Base-by-base conservation (phyloP, 1,139 yeast genomes). In the Taiozyma onychis region DNA sequence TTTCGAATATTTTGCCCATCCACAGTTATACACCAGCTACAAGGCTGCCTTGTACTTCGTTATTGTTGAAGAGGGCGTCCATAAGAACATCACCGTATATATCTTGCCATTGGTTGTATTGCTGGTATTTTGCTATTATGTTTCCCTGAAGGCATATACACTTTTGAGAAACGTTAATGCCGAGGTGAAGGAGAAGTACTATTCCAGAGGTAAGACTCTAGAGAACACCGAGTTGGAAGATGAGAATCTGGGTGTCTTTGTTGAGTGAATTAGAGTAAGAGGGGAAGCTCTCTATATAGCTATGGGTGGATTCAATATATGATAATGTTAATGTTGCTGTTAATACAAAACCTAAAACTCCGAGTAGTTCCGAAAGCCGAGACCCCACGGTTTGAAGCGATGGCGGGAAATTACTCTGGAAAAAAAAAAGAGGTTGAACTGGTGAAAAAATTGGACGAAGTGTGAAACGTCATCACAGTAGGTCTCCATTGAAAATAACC, bases 191-290 rank as follows among this genome's bases (percentile, higher is more conserved):
- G 80, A 80, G 52, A 83, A 81, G 57, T 74, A 75, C 54, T 85
- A 81, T 57, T 81, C 81, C 11, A 76, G 75, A 52, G 88, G 87
- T 1, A 77, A 82, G 59, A 78, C 84, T 2, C 71, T 85, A 49
- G 80, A 81, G 53, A 85, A 83, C 61, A 69, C 76, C 39, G 75
- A 74, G 26, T 62, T 60, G 6, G 61, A 59, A 24, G 58, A 54
- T n/a, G 49, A 41, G 22, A 27, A 13, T n/a, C 22, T 27, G 6
- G 37, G 18, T 32, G 18, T 37, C 24, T 37, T 3, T 37, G 24
- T 18, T 9, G 14, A 37, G 18, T 37, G 24, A 35, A 10, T 11
- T 3, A 13, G 34, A 30, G 13, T 3, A 11, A 11, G 4, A 11
- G n/a, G 34, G 13, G 18, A 32, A n/a, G 14, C 26, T 39, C 43